Percentiles rank a stretch among this genome's conserved stretches.
phyloP scores from a whole-genome alignment of 2,329 filamentous ascomycete species.

The Calonectria leucothoes region DNA sequence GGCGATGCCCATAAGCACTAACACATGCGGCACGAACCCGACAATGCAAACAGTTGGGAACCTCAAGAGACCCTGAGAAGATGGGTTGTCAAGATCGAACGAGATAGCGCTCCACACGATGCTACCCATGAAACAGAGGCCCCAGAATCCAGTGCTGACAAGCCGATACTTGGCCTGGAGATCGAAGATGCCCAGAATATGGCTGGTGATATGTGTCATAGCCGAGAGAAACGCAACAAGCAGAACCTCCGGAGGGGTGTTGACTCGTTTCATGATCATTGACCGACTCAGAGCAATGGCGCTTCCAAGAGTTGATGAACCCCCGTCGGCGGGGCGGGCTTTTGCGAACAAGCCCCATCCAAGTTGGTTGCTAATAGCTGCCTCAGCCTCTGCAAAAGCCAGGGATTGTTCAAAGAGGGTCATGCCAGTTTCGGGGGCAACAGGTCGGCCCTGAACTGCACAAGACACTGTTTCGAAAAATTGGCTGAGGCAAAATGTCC shows the following conservation, averaged over 20 bases:
- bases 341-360: conserved; percentile 74
- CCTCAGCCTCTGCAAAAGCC: conserved; percentile 95
- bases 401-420: conserved; percentile 96
- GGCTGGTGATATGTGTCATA: conserved; percentile 89
- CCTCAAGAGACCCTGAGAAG: conserved; percentile 76
- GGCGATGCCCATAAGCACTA: conserved; percentile 83
- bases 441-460: conserved; percentile 84
- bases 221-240: conserved; percentile 88
- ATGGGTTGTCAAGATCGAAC: conserved; percentile 70
- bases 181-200: conserved; percentile 83
- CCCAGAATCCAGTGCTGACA: conserved; percentile 90
- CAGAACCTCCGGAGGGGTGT: conserved; percentile 89
- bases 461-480: conserved; percentile 91
- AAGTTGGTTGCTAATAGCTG: conserved; percentile 83
- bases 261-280: conserved; percentile 82
- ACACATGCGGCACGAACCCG: conserved; percentile 93
- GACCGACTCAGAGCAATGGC: conserved; percentile 66
- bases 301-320: conserved; percentile 37
- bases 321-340: conserved; percentile 49
- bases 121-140: conserved; percentile 86
- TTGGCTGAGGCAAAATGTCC: conserved; percentile 78
- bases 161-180: conserved; percentile 85
- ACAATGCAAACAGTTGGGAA: conserved; percentile 97
- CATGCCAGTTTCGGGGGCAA: conserved; percentile 91
- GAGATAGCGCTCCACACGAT: conserved; percentile 81